Evolutionary conservation across 805 yeast genomes (phyloP).

Genomic region (Metschnikowia lochheadii): DNA sequence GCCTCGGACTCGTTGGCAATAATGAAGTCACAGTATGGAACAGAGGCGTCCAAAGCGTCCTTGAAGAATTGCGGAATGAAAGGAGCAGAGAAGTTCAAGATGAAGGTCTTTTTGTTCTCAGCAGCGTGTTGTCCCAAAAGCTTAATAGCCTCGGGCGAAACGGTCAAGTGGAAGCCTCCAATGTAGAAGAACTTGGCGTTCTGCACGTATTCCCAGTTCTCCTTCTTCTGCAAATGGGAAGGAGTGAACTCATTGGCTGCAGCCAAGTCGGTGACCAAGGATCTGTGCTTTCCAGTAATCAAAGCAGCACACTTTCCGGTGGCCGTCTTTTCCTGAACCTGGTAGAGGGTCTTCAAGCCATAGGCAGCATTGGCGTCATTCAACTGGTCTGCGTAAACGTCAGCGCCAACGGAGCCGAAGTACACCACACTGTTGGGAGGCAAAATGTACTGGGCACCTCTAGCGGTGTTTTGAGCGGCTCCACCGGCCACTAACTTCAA

Average conservation of each 20-base stretch:
- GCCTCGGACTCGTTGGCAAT: constrained; percentile 98
- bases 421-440: constrained; percentile 81
- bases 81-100: constrained; percentile 92
- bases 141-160: constrained; percentile 89
- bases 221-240: constrained; percentile 79
- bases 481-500: constrained; percentile 92
- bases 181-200: constrained; percentile 80
- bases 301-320: constrained; percentile 99
- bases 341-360: constrained; percentile 84
- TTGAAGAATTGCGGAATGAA: constrained; percentile 95
- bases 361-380: constrained; percentile 78
- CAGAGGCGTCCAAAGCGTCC: constrained; percentile 72
- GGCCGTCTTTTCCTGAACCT: constrained; percentile 67
- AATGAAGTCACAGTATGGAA: constrained; percentile 86
- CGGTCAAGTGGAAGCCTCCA: constrained; percentile 99
- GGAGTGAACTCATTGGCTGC: constrained; percentile 98
- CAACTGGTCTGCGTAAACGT: constrained; percentile 77
- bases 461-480: constrained; percentile 98
- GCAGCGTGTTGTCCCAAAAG: constrained; percentile 92
- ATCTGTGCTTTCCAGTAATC: constrained; percentile 82
- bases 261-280: constrained; percentile 91
- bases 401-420: constrained; percentile 96
- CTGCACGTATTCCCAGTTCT: constrained; percentile 85
- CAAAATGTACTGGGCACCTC: constrained; percentile 93
- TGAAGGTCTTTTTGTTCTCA: constrained; percentile 68